A percentile compares a stretch with the other conserved stretches of the same genome.
These are phyloP conservation scores for Jacaranda mimosifolia DNA, from an alignment of 257 asterid genomes.

Conservation along the genomic window DNA sequence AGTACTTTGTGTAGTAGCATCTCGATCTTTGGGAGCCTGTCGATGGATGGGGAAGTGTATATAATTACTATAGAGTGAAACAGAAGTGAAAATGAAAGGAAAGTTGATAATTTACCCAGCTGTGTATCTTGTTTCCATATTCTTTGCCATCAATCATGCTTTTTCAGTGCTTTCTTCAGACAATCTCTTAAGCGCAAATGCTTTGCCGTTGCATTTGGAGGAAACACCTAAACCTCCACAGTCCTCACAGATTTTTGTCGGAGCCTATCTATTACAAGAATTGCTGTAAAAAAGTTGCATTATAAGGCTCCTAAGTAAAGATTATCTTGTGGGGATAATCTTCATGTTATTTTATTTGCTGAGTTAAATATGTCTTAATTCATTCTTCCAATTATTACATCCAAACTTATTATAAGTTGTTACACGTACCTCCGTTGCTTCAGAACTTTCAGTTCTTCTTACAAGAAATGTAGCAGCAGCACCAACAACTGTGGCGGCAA, in stretches of 20 bases:
- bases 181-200: slow-evolving; percentile 76
- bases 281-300: slow-evolving; percentile 8
- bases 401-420: not conserved
- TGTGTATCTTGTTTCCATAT: slow-evolving; percentile 87
- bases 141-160: slow-evolving; percentile 77
- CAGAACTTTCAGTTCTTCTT: slow-evolving; percentile 51
- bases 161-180: slow-evolving; percentile 73
- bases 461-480: slow-evolving; percentile 66
- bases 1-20: slow-evolving; percentile 95
- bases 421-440: slow-evolving; percentile 50
- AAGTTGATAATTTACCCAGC: slow-evolving; percentile 67
- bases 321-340: not conserved
- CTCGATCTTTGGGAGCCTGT: slow-evolving; percentile 92
- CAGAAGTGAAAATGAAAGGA: not conserved
- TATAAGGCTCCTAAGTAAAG: too few species aligned
- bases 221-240: slow-evolving; percentile 84
- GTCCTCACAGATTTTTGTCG: slow-evolving; percentile 63
- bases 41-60: not conserved
- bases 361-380: not conserved
- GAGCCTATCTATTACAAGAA: slow-evolving; percentile 53
- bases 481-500: slow-evolving; percentile 69
- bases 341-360: not conserved
- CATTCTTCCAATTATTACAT: not conserved
- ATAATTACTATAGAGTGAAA: not conserved
- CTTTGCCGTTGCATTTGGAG: slow-evolving; percentile 91